Evolutionary conservation across 2,329 filamentous ascomycete species (phyloP), one percentile per base, ranked within the genome.

Genomic region (Raffaelea ambrosiae): DNA sequence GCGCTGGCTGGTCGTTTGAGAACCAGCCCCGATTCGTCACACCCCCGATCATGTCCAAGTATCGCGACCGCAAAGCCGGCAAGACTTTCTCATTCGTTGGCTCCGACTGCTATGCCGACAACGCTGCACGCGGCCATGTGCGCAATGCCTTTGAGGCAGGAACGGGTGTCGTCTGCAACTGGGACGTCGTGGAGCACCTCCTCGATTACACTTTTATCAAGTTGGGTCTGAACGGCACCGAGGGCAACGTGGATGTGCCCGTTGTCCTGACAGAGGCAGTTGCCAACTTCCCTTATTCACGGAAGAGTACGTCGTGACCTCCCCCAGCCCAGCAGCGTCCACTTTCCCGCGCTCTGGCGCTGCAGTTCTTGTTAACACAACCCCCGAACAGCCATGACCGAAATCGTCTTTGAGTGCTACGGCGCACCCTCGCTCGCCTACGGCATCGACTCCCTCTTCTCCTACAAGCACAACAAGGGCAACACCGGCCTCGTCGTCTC

Each of bases 371-470:
- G 7, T n/a, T n/a, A n/a, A n/a, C 26, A 13, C 13, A 29, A 29
- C 26, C 26, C 43, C 21, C 19, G 33, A 21, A 1, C 55, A 95
- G 88, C 87, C 57, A 97, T 97, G 91, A 95, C 87, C 40, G 93
- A 98, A 62, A 91, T 97, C 48, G 72, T 98, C 11, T 98, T 97
- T 63, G 93, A 98, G 66, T 94, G 89, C 66, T 98, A 98, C 65
- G 80, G 81, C 51, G 90, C 87, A 11, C 91, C 93, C 0, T 91
- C 88, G 2, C 76, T 96, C 22, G 86, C 90, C 18, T 96, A 93
- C 66, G 93, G 93, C 45, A 90, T 98, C 67, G 93, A 98, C 65
- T 94, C 90, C 11, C 78, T 98, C 29, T 98, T 98, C 69, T 94
- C 91, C 19, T 98, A 95, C 70, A 77, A 84, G 52, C 86, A 95